phyloP scores from a whole-genome alignment of 2,329 filamentous ascomycete genomes.

The Colletotrichum scovillei region DNA sequence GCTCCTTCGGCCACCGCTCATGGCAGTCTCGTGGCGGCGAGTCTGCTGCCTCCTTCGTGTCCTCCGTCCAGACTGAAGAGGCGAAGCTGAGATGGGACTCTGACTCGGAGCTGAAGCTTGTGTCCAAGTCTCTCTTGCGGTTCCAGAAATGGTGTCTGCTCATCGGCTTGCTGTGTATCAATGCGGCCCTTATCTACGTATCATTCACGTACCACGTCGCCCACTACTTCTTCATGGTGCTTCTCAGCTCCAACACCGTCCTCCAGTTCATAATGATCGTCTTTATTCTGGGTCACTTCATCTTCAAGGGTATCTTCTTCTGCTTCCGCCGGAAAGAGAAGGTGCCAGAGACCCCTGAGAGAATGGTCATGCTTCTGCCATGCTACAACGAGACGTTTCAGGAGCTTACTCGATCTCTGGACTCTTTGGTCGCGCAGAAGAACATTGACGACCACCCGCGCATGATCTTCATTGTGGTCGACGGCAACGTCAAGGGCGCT shows the following conservation, averaged over 20 bases:
- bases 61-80: constrained; percentile 50
- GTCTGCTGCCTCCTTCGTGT: constrained; percentile 49
- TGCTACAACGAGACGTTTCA: constrained; percentile 62
- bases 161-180: constrained; percentile 47
- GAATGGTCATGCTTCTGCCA: constrained; percentile 57
- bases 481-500: constrained; percentile 58
- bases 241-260: constrained; percentile 58
- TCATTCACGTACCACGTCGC: constrained; percentile 51
- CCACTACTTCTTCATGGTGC: constrained; percentile 56
- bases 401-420: constrained; percentile 56
- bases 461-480: constrained; percentile 60
- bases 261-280: constrained; percentile 56
- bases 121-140: constrained; percentile 50
- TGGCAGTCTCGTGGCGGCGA: constrained; percentile 47
- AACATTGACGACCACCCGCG: constrained; percentile 54
- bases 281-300: constrained; percentile 47
- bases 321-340: constrained; percentile 45
- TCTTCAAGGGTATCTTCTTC: constrained; percentile 45
- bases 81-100: constrained; percentile 53
- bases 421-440: constrained; percentile 57
- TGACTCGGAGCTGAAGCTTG: constrained; percentile 50
- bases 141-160: constrained; percentile 54
- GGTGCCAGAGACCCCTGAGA: constrained; percentile 49
- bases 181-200: constrained; percentile 50
- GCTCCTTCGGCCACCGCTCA: constrained; percentile 43